Percentiles rank a stretch among this genome's conserved stretches.
These are phyloP conservation scores for Leersia perrieri DNA, from an alignment of 176 grass and related monocot species.

Conservation along the genomic window DNA sequence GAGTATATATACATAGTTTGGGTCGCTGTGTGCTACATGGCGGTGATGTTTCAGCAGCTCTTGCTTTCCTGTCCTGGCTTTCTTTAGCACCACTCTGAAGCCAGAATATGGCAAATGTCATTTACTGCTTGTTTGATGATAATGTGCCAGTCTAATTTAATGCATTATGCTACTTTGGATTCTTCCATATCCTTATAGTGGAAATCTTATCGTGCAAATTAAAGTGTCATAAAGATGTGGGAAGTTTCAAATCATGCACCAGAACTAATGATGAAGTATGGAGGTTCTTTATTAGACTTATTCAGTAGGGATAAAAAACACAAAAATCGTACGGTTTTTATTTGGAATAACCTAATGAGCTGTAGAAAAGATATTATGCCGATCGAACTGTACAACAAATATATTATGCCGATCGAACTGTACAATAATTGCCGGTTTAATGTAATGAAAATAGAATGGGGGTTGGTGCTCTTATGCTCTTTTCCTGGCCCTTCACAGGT, in stretches of 20 bases:
- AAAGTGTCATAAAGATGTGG: neutral
- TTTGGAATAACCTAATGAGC: neutral
- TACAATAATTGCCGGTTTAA: neutral
- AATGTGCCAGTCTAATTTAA: slow-evolving; percentile 24
- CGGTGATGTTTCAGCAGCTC: slow-evolving; percentile 25
- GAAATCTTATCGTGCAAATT: neutral
- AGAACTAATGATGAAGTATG: neutral
- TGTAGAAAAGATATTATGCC: neutral
- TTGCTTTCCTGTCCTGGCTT: slow-evolving; percentile 12
- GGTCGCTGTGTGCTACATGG: slow-evolving; percentile 1
- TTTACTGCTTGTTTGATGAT: slow-evolving; percentile 18
- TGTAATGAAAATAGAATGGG: neutral
- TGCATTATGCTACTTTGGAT: slow-evolving; percentile 1
- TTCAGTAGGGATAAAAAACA: neutral
- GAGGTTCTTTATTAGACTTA: neutral
- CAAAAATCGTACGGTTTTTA: neutral
- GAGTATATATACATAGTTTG: slow-evolving; percentile 39
- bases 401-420: neutral
- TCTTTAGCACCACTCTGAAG: neutral
- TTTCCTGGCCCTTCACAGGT: neutral
- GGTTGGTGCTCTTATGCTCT: neutral
- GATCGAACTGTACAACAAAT: neutral
- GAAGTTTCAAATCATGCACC: neutral
- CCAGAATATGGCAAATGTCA: neutral
- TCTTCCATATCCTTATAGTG: neutral